A percentile compares a stretch with the other conserved stretches of the same genome.
These are phyloP conservation scores for Hanseniaspora gamundiae DNA, from an alignment of 1,139 yeast species.

Conservation along the genomic window DNA sequence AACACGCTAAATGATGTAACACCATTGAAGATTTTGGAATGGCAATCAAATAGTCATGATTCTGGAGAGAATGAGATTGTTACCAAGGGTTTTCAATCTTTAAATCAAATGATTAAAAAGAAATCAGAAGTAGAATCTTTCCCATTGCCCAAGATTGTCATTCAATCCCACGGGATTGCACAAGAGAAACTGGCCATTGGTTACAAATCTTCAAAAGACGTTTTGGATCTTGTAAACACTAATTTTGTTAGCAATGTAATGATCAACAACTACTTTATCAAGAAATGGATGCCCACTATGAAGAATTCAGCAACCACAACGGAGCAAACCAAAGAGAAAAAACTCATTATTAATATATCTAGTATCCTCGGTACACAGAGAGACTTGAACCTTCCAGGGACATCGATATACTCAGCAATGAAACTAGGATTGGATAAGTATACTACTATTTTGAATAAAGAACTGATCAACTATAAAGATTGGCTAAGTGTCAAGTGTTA, in stretches of 20 bases:
- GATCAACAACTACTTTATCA: neutral
- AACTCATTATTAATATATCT: neutral
- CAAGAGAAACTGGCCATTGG: neutral
- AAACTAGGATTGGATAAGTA: constrained; percentile 71
- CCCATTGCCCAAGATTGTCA: neutral
- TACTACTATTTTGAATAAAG: constrained; percentile 50
- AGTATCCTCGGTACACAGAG: neutral
- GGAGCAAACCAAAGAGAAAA: neutral
- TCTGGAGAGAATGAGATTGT: neutral
- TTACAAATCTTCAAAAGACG: neutral
- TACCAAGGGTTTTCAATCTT: neutral
- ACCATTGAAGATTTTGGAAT: neutral
- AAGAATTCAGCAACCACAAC: neutral
- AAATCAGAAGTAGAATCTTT: too few relatives aligned
- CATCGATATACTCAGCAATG: constrained; percentile 66
- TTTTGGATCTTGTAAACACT: neutral
- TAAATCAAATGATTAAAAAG: too few relatives aligned
- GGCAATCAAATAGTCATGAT: neutral
- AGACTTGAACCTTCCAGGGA: constrained; percentile 35
- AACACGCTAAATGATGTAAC: neutral
- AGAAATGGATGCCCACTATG: neutral
- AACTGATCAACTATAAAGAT: constrained; percentile 32
- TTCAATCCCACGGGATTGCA: constrained; percentile 1
- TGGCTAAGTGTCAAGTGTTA: constrained; percentile 49
- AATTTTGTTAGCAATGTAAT: neutral